Conservation (phyloP, 441 rosid species). For the Eugenia klotzschiana region DNA sequence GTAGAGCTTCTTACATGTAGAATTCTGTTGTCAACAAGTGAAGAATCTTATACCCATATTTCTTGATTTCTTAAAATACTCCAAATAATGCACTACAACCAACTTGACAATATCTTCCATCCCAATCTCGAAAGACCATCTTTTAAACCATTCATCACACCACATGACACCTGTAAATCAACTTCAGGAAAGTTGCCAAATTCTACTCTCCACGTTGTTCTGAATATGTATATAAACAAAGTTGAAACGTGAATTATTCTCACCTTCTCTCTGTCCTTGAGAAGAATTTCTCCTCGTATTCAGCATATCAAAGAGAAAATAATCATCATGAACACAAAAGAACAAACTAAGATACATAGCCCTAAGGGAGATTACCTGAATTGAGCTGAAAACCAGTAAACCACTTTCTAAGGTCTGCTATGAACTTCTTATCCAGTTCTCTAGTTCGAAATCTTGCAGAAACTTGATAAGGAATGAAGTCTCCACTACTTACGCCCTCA, state of each 20-base stretch:
- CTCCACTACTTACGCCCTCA: constrained; percentile 22
- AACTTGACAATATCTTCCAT: background rate
- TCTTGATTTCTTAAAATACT: background rate
- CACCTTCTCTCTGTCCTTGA: background rate
- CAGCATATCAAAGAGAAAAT: background rate
- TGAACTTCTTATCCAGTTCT: constrained; percentile 30
- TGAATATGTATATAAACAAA: background rate
- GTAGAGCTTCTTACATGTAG: background rate
- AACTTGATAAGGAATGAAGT: constrained; percentile 41
- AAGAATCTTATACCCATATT: background rate
- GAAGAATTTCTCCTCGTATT: background rate
- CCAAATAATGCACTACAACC: background rate
- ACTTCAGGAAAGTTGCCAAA: background rate
- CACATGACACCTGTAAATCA: background rate
- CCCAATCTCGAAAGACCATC: background rate
- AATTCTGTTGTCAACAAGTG: background rate
- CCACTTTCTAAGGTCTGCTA: constrained; percentile 34
- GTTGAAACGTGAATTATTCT: background rate
- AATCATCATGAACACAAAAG: background rate
- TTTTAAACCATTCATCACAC: background rate
- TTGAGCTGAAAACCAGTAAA: constrained; percentile 11
- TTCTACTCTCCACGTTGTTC: background rate
- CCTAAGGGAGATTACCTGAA: constrained; percentile 23
- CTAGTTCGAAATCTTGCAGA: constrained; percentile 33
- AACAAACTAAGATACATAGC: background rate